Evolutionary conservation across 1,139 yeast species (phyloP).

Genomic region (Blastobotrys malaysiensis): DNA sequence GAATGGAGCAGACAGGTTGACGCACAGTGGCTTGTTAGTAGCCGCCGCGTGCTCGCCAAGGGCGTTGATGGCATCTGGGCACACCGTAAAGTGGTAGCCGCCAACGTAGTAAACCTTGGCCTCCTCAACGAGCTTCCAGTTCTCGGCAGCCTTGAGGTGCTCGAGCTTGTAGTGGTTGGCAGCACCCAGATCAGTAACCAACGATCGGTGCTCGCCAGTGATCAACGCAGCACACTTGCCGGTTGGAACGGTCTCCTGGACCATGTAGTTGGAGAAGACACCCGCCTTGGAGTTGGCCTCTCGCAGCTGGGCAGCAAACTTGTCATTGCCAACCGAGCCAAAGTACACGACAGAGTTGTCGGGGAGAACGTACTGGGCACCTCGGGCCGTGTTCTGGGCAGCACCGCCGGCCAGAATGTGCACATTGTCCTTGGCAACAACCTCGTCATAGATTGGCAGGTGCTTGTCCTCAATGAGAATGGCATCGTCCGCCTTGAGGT

Average conservation of each 20-base stretch:
- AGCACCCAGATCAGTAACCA: slow-evolving; percentile 94
- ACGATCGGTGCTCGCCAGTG: slow-evolving; percentile 81
- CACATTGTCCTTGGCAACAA: slow-evolving; percentile 55
- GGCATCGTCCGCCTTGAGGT: slow-evolving; percentile 87
- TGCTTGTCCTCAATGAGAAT: slow-evolving; percentile 86
- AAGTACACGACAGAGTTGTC: slow-evolving; percentile 80
- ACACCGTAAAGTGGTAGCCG: slow-evolving; percentile 96
- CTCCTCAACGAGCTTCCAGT: slow-evolving; percentile 79
- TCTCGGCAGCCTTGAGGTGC: slow-evolving; percentile 83
- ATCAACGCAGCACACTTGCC: slow-evolving; percentile 98
- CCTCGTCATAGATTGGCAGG: slow-evolving; percentile 74
- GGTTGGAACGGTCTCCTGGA: slow-evolving; percentile 67
- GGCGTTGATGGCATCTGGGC: slow-evolving; percentile 86
- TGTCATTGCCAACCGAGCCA: slow-evolving; percentile 94
- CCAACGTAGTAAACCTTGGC: slow-evolving; percentile 89
- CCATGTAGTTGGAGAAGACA: slow-evolving; percentile 78
- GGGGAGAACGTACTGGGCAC: slow-evolving; percentile 91
- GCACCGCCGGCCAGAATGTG: slow-evolving; percentile 96
- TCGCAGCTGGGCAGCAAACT: slow-evolving; percentile 72
- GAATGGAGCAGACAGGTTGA: slow-evolving; percentile 96
- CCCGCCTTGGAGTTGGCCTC: slow-evolving; percentile 88
- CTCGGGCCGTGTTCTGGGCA: slow-evolving; percentile 98
- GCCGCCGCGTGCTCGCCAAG: slow-evolving; percentile 90
- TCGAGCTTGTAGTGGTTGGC: slow-evolving; percentile 93
- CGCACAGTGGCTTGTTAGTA: slow-evolving; percentile 71